phyloP scores from a whole-genome alignment of 768 basidiomycete genomes.

The Boletus sensibilis region DNA sequence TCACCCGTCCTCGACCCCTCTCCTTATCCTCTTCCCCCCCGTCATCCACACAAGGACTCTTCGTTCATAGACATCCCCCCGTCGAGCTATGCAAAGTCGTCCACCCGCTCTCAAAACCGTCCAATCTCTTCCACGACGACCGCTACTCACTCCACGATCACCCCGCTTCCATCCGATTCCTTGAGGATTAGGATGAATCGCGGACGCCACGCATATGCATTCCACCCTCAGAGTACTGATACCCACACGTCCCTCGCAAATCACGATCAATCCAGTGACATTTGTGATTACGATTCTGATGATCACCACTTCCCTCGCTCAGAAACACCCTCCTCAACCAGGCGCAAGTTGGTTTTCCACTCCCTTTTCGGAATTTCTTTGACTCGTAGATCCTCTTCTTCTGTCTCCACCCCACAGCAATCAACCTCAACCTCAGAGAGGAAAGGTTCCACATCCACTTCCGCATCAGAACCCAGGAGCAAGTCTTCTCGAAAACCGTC shows the following conservation, averaged over 20 bases:
- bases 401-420: conserved; percentile 17
- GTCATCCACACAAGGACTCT: conserved; percentile 12
- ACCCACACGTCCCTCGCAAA: conserved; percentile 10
- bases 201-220: conserved; percentile 19
- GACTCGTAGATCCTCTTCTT: conserved; percentile 26
- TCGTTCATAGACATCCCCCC: conserved; percentile 9
- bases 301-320: conserved; percentile 26
- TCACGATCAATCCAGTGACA: conserved; percentile 12
- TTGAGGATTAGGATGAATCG: conserved; percentile 18
- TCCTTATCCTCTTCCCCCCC: not conserved
- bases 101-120: conserved; percentile 50
- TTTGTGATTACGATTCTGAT: conserved; percentile 15
- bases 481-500: conserved; percentile 31
- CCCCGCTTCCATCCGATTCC: conserved; percentile 51
- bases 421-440: conserved; percentile 19
- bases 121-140: conserved; percentile 67
- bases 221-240: conserved; percentile 14
- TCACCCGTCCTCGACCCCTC: conserved; percentile 1
- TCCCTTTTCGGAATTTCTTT: conserved; percentile 32
- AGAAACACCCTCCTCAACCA: conserved; percentile 30
- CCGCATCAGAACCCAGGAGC: conserved; percentile 14
- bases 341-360: conserved; percentile 21
- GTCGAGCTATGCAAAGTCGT: conserved; percentile 37
- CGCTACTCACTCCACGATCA: conserved; percentile 59
- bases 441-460: conserved; percentile 27